Conservation (phyloP, 1,284 basidiomycete species). For the Sanguinoderma infundibulare region DNA sequence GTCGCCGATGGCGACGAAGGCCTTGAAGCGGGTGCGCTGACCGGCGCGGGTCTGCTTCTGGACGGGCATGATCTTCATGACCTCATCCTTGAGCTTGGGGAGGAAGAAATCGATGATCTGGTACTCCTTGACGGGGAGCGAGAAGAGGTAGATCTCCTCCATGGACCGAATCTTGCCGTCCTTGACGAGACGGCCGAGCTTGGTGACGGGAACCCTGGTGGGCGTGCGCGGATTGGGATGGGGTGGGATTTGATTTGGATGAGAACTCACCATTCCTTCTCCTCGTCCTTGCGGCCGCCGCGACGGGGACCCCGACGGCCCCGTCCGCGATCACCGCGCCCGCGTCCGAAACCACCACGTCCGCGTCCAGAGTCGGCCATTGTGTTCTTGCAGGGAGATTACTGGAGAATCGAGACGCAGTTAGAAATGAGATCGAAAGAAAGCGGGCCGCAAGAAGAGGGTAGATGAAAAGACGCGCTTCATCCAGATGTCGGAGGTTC, state of each 20-base stretch:
- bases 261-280: conserved; percentile 93
- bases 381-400: conserved; percentile 34
- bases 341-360: conserved; percentile 88
- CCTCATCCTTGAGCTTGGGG: conserved; percentile 98
- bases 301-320: conserved; percentile 92
- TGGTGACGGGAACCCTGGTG: conserved; percentile 94
- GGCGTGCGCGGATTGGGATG: conserved; percentile 4
- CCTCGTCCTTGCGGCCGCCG: conserved; percentile 97
- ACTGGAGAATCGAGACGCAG: conserved; percentile 12
- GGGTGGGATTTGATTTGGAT: neutral
- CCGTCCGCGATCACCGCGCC: conserved; percentile 83
- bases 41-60: conserved; percentile 99
- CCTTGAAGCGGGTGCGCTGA: conserved; percentile 99
- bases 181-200: conserved; percentile 98
- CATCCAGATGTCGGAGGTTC: conserved; percentile 24
- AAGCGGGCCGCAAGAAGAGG: neutral
- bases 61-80: conserved; percentile 99
- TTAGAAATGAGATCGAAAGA: conserved; percentile 4
- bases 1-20: conserved; percentile 99
- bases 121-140: conserved; percentile 97
- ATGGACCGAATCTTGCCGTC: conserved; percentile 99
- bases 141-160: conserved; percentile 99
- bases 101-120: conserved; percentile 99
- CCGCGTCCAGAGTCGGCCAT: conserved; percentile 82
- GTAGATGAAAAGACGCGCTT: neutral